Conservation (phyloP, 768 basidiomycete species). For the Trametes punicea region DNA sequence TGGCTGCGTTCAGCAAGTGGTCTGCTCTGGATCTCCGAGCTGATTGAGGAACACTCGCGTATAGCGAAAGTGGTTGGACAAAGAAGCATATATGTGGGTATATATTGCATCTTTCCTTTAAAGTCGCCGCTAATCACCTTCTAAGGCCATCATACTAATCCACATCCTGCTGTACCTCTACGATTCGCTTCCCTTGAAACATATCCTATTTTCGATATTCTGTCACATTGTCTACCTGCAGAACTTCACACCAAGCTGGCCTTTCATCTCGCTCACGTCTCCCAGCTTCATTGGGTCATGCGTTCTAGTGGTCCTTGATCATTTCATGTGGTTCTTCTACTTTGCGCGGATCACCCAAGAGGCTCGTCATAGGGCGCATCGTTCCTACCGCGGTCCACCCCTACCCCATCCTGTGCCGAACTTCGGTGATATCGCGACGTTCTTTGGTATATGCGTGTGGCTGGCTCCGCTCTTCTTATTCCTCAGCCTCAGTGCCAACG, state of each 20-base stretch:
- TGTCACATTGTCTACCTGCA: slow-evolving; percentile 90
- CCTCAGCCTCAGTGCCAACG: slow-evolving; percentile 93
- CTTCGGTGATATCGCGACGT: slow-evolving; percentile 77
- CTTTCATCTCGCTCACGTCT: slow-evolving; percentile 88
- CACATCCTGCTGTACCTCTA: slow-evolving; percentile 75
- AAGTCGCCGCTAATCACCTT: not conserved
- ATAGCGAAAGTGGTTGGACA: slow-evolving; percentile 81
- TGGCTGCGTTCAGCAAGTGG: slow-evolving; percentile 66
- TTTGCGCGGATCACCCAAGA: slow-evolving; percentile 74
- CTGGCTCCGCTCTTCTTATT: slow-evolving; percentile 90
- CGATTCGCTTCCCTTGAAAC: slow-evolving; percentile 76
- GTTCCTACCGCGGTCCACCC: slow-evolving; percentile 42
- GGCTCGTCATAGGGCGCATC: slow-evolving; percentile 46
- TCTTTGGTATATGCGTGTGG: slow-evolving; percentile 86
- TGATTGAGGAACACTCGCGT: slow-evolving; percentile 92
- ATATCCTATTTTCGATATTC: slow-evolving; percentile 71
- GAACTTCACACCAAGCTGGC: slow-evolving; percentile 91
- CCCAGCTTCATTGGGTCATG: slow-evolving; percentile 83
- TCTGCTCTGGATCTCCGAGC: slow-evolving; percentile 86
- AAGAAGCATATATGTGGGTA: slow-evolving; percentile 80
- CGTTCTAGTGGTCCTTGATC: slow-evolving; percentile 78
- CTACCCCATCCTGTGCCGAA: slow-evolving; percentile 31
- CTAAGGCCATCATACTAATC: slow-evolving; percentile 71
- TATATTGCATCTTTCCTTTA: not conserved
- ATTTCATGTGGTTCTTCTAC: slow-evolving; percentile 97